Conservation (phyloP, 768 basidiomycete genomes). For the Collybia sordida region DNA sequence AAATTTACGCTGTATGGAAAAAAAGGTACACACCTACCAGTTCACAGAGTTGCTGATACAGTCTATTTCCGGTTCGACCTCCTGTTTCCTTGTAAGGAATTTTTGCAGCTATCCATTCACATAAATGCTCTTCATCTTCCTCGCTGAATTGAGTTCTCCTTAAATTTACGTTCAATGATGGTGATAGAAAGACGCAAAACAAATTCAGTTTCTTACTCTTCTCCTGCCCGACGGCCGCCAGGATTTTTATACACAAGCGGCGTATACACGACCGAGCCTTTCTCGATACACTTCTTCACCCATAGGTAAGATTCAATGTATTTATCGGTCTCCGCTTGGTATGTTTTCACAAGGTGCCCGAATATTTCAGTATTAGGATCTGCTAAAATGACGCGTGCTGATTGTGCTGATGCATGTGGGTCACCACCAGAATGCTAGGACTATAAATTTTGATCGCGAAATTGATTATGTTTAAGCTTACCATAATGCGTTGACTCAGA, state of each 20-base stretch:
- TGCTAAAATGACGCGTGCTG: slow-evolving; percentile 75
- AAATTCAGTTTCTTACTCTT: slow-evolving; percentile 58
- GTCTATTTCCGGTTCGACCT: slow-evolving; percentile 76
- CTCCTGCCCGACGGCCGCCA: slow-evolving; percentile 76
- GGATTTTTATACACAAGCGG: slow-evolving; percentile 83
- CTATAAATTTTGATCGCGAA: not conserved
- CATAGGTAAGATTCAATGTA: slow-evolving; percentile 80
- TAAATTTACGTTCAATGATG: not conserved
- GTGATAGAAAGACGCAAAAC: not conserved
- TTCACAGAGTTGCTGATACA: slow-evolving; percentile 81
- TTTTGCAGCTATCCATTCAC: slow-evolving; percentile 78
- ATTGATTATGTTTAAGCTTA: slow-evolving; percentile 21
- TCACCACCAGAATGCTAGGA: slow-evolving; percentile 79
- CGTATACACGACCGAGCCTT: slow-evolving; percentile 61
- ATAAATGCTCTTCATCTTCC: slow-evolving; percentile 73
- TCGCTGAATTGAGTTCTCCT: slow-evolving; percentile 80
- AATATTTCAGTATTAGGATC: slow-evolving; percentile 81
- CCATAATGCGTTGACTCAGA: slow-evolving; percentile 71
- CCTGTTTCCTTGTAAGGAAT: slow-evolving; percentile 84
- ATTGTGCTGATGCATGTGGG: slow-evolving; percentile 66
- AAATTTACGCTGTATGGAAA: not conserved
- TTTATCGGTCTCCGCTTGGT: slow-evolving; percentile 69
- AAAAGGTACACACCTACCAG: slow-evolving; percentile 40
- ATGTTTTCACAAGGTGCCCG: slow-evolving; percentile 67
- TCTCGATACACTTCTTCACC: slow-evolving; percentile 84